Percentiles rank a stretch among this genome's conserved stretches.
These are phyloP conservation scores for Chrysosporium keratinophilum DNA, from an alignment of 2,329 filamentous ascomycete species.

Conservation along the genomic window DNA sequence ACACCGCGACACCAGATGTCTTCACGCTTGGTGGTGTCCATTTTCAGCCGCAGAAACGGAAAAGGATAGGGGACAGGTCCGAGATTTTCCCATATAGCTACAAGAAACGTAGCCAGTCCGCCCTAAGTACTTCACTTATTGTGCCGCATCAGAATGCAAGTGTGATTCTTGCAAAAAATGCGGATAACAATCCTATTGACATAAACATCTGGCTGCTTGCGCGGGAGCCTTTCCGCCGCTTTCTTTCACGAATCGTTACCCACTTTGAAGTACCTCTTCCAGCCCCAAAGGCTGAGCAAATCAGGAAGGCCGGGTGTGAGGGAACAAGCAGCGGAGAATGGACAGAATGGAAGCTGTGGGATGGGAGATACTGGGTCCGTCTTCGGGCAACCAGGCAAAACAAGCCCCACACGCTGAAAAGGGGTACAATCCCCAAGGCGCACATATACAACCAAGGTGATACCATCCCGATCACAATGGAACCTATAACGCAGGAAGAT, in stretches of 20 bases:
- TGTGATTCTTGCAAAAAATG: not conserved
- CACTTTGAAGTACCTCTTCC: conserved; percentile 18
- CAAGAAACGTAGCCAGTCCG: not conserved
- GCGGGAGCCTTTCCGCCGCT: conserved; percentile 30
- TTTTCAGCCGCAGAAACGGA: conserved; percentile 31
- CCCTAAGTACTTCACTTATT: not conserved
- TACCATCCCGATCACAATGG: conserved; percentile 5
- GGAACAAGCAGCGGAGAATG: conserved; percentile 19
- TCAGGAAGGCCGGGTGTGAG: not conserved
- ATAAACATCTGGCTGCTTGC: conserved; percentile 30
- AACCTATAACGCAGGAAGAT: conserved; percentile 1
- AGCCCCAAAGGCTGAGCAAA: not conserved
- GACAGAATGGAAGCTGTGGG: conserved; percentile 41
- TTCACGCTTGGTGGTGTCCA: conserved; percentile 43
- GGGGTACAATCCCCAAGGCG: not conserved
- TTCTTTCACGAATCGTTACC: conserved; percentile 17
- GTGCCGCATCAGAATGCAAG: not conserved
- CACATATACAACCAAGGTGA: conserved; percentile 5
- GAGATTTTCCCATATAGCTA: not conserved
- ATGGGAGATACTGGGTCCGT: conserved; percentile 48
- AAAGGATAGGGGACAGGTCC: not conserved
- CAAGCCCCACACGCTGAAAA: not conserved
- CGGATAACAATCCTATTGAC: not conserved
- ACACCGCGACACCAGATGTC: conserved; percentile 23
- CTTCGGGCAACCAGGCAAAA: conserved; percentile 27